Evolutionary conservation across 1,284 basidiomycete genomes (phyloP), one percentile per base, ranked within the genome.

Genomic region (Malassezia equina): DNA sequence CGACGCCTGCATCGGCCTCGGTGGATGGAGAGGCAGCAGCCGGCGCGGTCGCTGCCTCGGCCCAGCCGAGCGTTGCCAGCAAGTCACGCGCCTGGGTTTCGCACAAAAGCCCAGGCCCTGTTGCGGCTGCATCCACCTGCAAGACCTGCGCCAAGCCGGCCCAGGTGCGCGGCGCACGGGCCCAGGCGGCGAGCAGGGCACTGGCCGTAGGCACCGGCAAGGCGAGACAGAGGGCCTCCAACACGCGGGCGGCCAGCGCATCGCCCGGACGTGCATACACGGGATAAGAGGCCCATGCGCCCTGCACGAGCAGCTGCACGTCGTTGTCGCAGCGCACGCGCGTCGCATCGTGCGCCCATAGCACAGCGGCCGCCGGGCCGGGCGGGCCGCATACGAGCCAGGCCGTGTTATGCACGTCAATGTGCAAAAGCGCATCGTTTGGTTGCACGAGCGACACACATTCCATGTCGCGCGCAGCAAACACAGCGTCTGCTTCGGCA

Each of bases 141-240:
- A 46, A 19, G 21, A 31, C 29, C n/a, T 32, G 29, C 29, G n/a
- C 44, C 5, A 46, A 29, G 21, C 44, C 44, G 12, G 27, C 27
- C 44, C 44, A 46, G 28, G 44, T 46, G n/a, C 27, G 21, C 4
- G 21, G 44, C n/a, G 27, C 27, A 15, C 17, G 27, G 19, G 27
- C 27, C 29, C 27, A 33, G 7, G 15, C 33, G 9, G 28, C 40
- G 15, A 44, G 25, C 4, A 49, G 34, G 25, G 47, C 47, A 24
- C 47, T 50, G 4, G 47, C 24, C 5, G 7, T 17, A 7, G 23
- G 11, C 12, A 21, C 7, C 0, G 54, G 54, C 13, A 56, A 43
- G 21, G 48, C 32, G 21, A 36, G 40, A 21, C 31, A 19, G 2
- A 50, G 41, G 17, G 41, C 32, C 7, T 56, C 48, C n/a, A 56